Base-by-base conservation (phyloP, 495 filamentous ascomycete species). In the Trichoderma erinaceum region DNA sequence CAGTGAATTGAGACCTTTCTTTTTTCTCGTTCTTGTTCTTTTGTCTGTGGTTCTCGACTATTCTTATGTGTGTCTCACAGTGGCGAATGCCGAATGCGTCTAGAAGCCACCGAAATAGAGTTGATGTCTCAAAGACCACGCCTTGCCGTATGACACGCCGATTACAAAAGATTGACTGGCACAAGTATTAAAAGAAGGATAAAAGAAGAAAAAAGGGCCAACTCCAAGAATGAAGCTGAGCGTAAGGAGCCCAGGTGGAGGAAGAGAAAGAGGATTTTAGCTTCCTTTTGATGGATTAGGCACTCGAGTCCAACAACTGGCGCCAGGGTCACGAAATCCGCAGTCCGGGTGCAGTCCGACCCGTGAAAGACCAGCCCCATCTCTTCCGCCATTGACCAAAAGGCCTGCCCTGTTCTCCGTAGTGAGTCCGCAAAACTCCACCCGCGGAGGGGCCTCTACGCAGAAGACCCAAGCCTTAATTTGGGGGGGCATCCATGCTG, bases 91-190 rank as follows among this genome's bases (percentile, higher is more conserved):
- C 35, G 35, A 38, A 38, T 38, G 35, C 8, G 4, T 38, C 35
- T 38, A 10, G 35, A 38, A 38, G 35, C 4, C 35, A 25, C 44
- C 44, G 12, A 29, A 32, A 32, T 4, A 61, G 56, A 32, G 56
- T 3, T 8, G n/a, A 18, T n/a, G 21, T n/a, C 18, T 10, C 8
- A 52, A 52, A 50, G 21, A n/a, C 48, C 48, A 25, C 48, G 8
- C 23, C 11, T 25, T 21, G 27, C 56, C 12, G 8, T 61, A 29
- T 29, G n/a, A 32, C 12, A 11, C 23, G 27, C 56, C 23, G 56
- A 61, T 32, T 61, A 61, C 11, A 61, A 61, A 61, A 61, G 56
- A 61, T 18, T 32, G 56, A 56, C 50, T 56, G 50, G 50, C 21
- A 56, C 50, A 56, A 11, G 50, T 27, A n/a, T 21, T 21, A 56